Base-by-base conservation (phyloP, 2,329 filamentous ascomycete genomes). In the Colletotrichum gigasporum region DNA sequence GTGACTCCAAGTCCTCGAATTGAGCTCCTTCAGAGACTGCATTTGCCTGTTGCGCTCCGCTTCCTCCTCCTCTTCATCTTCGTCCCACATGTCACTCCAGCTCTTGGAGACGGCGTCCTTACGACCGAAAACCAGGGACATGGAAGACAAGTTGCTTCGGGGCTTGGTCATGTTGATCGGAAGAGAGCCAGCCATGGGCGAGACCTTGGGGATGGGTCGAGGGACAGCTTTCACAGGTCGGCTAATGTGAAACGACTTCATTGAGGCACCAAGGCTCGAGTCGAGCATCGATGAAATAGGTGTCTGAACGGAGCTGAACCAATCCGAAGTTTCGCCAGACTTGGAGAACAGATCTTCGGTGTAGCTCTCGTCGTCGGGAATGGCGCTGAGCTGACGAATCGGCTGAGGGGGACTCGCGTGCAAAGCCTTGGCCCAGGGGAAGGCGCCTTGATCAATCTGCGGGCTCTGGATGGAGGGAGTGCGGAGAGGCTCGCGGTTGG, bases 11-110 rank as follows among this genome's bases (percentile, higher is more conserved):
- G 90, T 92, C 69, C 91, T 86, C 59, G 90, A 87, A 74, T 93
- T 93, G 72, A 91, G 83, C 74, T 89, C 82, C 78, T 90, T 87
- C 24, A 91, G 79, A 5, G 81, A 81, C 65, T 85, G 79, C 59
- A 87, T 80, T 74, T 90, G 87, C 68, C 85, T 86, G 64, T 80
- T 79, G 66, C 85, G 85, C 73, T 90, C 87, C 71, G 90, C 86
- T 70, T 92, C 87, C 67, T 91, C 89, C 68, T 91, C 90, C 72
- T 96, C 94, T 45, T 84, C 82, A 56, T 98, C 95, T 76, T 98
- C 95, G 63, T 98, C 95, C 91, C 94, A 97, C 77, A 98, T 89
- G 76, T 99, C 96, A 73, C 94, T 97, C 96, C 96, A 99, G 83
- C 96, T 98, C 90, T 98, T 98, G 60, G 96, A 97, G 48, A 96